phyloP scores from a whole-genome alignment of 257 asterid genomes.

The Nicotiana tomentosiformis region DNA sequence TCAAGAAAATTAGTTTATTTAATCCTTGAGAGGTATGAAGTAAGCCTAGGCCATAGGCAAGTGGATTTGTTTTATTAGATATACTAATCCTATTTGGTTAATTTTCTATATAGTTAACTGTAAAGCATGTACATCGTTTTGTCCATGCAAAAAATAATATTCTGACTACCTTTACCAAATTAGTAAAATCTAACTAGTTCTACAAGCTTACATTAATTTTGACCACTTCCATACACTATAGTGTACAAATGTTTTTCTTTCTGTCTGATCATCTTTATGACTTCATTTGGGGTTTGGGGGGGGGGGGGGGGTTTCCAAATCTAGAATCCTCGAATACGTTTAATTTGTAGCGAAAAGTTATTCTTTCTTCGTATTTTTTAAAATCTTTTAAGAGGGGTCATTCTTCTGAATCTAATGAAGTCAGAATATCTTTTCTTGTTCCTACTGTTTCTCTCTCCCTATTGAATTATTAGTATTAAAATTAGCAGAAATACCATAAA shows the following conservation, averaged over 20 bases:
- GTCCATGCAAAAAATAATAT: background rate
- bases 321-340: no score
- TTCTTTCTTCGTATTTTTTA: no score
- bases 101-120: background rate
- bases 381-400: no score
- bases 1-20: no score
- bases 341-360: no score
- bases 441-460: background rate
- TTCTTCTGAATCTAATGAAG: background rate
- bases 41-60: background rate
- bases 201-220: background rate
- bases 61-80: background rate
- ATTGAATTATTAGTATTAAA: background rate
- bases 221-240: background rate
- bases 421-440: background rate
- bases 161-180: background rate
- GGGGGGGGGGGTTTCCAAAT: no score
- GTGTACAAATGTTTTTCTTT: no score
- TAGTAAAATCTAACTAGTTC: background rate
- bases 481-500: no score
- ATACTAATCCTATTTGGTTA: background rate
- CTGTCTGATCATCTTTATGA: no score
- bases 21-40: no score
- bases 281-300: no score
- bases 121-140: background rate